phyloP scores from a whole-genome alignment of 805 yeast genomes.

The Starmerella gropengiesseri region DNA sequence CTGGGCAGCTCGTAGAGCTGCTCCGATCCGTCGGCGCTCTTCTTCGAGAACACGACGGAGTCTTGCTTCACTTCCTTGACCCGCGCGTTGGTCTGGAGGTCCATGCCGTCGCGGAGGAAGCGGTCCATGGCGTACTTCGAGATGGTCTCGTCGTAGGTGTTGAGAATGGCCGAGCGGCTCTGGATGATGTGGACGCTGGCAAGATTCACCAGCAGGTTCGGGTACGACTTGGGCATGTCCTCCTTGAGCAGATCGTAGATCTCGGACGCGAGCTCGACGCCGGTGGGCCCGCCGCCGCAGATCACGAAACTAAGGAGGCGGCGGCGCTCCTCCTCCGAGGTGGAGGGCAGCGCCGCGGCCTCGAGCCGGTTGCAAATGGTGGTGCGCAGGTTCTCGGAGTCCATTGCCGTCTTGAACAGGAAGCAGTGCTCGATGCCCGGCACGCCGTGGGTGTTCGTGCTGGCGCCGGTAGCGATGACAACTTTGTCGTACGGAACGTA shows the following conservation, averaged over 20 bases:
- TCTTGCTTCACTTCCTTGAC: conserved; percentile 48
- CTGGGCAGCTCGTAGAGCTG: conserved; percentile 42
- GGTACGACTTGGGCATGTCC: conserved; percentile 47
- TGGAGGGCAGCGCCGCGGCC: conserved; percentile 54
- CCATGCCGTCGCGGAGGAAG: conserved; percentile 52
- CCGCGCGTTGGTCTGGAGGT: conserved; percentile 52
- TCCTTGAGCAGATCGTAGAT: conserved; percentile 55
- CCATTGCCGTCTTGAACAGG: conserved; percentile 56
- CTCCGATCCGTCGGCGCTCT: conserved; percentile 31
- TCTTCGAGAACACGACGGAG: conserved; percentile 48
- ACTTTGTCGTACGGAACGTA: conserved; percentile 64
- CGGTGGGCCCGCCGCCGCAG: conserved; percentile 71
- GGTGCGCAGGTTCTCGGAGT: conserved; percentile 46
- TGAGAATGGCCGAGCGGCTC: conserved; percentile 54
- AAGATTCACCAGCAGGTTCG: conserved; percentile 49
- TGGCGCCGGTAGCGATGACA: conserved; percentile 59
- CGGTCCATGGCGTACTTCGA: conserved; percentile 54
- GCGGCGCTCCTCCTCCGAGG: conserved; percentile 52
- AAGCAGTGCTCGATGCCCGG: conserved; percentile 53
- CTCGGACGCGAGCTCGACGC: conserved; percentile 66
- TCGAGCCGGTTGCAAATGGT: conserved; percentile 48
- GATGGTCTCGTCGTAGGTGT: conserved; percentile 56
- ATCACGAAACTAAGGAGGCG: conserved; percentile 51
- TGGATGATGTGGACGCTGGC: conserved; percentile 59
- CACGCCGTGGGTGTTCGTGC: conserved; percentile 60